Base-by-base conservation (phyloP, 352 stramenopile species). In the Globisporangium spiculum region DNA sequence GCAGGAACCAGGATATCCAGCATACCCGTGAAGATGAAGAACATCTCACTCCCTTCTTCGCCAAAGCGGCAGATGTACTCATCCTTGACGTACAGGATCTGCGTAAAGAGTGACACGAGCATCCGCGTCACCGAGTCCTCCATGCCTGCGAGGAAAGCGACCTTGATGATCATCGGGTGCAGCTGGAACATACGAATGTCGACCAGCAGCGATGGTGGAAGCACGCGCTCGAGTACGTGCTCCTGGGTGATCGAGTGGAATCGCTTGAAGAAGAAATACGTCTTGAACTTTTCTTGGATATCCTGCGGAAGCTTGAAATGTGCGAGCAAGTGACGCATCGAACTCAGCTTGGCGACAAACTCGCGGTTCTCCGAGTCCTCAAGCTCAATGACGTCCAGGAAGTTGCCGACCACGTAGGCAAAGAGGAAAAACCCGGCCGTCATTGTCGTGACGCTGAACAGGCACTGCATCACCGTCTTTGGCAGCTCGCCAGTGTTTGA, bases 191-290 rank as follows among this genome's bases (percentile, higher is more conserved):
- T 79, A 9, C 82, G 80, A 46, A 89, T 88, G 59, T 90, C 82
- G 4, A 86, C 70, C 41, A 89, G 60, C 27, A 90, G 69, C 10
- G 82, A 88, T 4, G 81, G 82, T 20, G 82, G 82, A 9, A 90
- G 52, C 0, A 84, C 79, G 9, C 77, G 74, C 34, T 85, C 80
- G 2, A 90, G 72, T 2, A 86, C 72, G 50, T 89, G 77, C 53
- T 90, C 80, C 60, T 90, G 77, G 1, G 82, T 88, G 54, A 90
- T 90, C 1, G 80, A 87, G 58, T 90, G 82, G 36, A 88, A 90
- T 1, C 79, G 77, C 44, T 86, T 84, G 71, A 89, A 90, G 63
- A 90, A 84, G 36, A 87, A 86, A 44, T 80, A 88, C 14, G 81
- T 81, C 50, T 89, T 84, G 52, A 90, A 84, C 32, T 87, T 87